Evolutionary conservation across 371 early-diverging fungal species (phyloP).

Genomic region (Mucor indicus): DNA sequence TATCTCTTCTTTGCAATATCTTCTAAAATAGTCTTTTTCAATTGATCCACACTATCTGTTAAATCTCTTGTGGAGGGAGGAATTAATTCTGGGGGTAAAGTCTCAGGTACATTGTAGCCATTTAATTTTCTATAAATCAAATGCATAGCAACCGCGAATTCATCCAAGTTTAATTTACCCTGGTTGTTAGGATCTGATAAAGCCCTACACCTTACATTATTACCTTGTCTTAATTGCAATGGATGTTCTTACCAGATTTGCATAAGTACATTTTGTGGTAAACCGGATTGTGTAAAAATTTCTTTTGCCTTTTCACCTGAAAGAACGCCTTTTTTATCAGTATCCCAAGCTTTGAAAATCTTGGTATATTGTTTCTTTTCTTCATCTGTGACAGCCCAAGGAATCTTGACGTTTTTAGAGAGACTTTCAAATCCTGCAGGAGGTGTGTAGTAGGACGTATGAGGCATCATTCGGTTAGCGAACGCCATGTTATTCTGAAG

Average conservation of each 20-base stretch:
- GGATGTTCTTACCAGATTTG: conserved; percentile 72
- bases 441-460: conserved; percentile 11
- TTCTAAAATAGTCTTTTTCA: conserved; percentile 54
- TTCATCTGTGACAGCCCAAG: conserved; percentile 78
- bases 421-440: conserved; percentile 28
- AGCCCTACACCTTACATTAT: conserved; percentile 62
- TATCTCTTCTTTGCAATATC: conserved; percentile 44
- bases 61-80: conserved; percentile 75
- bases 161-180: conserved; percentile 87
- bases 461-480: conserved; percentile 50
- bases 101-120: conserved; percentile 76
- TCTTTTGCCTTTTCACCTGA: conserved; percentile 80
- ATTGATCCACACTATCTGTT: conserved; percentile 50
- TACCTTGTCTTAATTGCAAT: background rate
- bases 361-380: conserved; percentile 81
- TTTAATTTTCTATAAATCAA: conserved; percentile 78
- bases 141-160: conserved; percentile 95
- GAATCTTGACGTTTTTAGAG: conserved; percentile 37
- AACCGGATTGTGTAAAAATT: conserved; percentile 84
- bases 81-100: conserved; percentile 76
- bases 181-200: conserved; percentile 81
- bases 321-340: conserved; percentile 69
- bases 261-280: conserved; percentile 73
- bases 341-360: conserved; percentile 89
- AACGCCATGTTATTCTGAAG: conserved; percentile 36